Percentiles rank a stretch among this genome's conserved stretches.
Conservation (phyloP, 352 stramenopile genomes). For the Pythium vanterpoolii region DNA sequence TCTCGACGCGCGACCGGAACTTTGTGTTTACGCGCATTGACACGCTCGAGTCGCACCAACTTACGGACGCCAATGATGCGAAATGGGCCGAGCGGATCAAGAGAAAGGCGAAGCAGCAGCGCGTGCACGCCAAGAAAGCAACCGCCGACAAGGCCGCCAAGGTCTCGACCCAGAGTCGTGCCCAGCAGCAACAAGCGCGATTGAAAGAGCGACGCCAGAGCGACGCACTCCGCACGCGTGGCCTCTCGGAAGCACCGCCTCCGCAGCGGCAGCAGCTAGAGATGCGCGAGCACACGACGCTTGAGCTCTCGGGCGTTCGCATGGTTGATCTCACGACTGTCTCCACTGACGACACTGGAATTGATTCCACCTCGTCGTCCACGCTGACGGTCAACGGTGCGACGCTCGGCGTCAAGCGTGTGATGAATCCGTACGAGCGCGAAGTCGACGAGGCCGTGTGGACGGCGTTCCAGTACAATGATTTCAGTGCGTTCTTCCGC, state of each 20-base stretch:
- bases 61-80: conserved; percentile 26
- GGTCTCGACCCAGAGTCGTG: conserved; percentile 12
- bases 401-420: conserved; percentile 48
- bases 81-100: conserved; percentile 74
- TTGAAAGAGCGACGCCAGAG: conserved; percentile 51
- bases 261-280: conserved; percentile 21
- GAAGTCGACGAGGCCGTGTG: conserved; percentile 79
- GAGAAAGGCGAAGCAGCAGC: conserved; percentile 42
- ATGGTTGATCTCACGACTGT: conserved; percentile 59
- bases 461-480: conserved; percentile 70
- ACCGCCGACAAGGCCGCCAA: conserved; percentile 6
- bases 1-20: conserved; percentile 54
- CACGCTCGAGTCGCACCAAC: conserved; percentile 60
- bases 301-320: conserved; percentile 55
- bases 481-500: conserved; percentile 78
- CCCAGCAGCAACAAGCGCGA: conserved; percentile 57
- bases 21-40: conserved; percentile 86
- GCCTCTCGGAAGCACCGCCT: conserved; percentile 19
- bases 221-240: conserved; percentile 47
- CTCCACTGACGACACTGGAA: background rate
- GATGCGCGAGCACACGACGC: conserved; percentile 40
- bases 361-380: background rate
- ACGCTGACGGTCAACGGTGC: conserved; percentile 55
- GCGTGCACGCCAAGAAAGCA: conserved; percentile 39
- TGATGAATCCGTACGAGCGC: conserved; percentile 77